These are phyloP conservation scores for Ophiostoma sp. DNA, from an alignment of 2,329 filamentous ascomycete species.

Conservation along the genomic window DNA sequence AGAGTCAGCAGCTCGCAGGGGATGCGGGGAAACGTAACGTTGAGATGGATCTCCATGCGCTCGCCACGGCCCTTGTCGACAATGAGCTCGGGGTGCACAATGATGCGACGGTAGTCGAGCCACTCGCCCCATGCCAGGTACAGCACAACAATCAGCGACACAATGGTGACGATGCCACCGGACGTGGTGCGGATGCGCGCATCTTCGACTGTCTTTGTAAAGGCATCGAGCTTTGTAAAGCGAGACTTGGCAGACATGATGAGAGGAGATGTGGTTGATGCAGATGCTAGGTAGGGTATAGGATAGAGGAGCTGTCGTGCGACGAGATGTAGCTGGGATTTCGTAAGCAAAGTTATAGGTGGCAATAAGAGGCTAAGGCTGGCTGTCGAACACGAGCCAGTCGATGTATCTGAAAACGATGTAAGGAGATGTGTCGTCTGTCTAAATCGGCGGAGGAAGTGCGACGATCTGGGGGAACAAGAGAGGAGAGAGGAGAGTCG, in stretches of 20 bases:
- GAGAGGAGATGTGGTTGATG: background rate
- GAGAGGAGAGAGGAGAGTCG: background rate
- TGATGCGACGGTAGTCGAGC: slow-evolving; percentile 80
- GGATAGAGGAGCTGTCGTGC: background rate
- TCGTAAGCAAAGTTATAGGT: background rate
- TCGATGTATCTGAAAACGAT: background rate
- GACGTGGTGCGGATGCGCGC: slow-evolving; percentile 92
- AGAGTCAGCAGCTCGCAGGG: slow-evolving; percentile 94
- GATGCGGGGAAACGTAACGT: slow-evolving; percentile 88
- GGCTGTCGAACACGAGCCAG: slow-evolving; percentile 7
- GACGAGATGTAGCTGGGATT: background rate
- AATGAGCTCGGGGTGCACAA: slow-evolving; percentile 84
- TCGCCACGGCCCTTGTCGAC: slow-evolving; percentile 97
- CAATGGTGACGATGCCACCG: slow-evolving; percentile 89
- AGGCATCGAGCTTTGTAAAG: slow-evolving; percentile 95
- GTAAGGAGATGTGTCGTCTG: background rate
- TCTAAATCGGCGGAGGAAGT: background rate
- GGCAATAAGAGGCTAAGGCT: background rate
- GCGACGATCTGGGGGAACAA: background rate
- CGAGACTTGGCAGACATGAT: slow-evolving; percentile 84
- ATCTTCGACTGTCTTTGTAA: slow-evolving; percentile 98
- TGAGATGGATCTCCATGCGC: slow-evolving; percentile 98
- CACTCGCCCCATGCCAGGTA: slow-evolving; percentile 94
- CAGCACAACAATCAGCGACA: slow-evolving; percentile 79
- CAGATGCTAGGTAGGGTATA: background rate